phyloP scores from a whole-genome alignment of 768 basidiomycete genomes.

The Suillus cothurnatus region DNA sequence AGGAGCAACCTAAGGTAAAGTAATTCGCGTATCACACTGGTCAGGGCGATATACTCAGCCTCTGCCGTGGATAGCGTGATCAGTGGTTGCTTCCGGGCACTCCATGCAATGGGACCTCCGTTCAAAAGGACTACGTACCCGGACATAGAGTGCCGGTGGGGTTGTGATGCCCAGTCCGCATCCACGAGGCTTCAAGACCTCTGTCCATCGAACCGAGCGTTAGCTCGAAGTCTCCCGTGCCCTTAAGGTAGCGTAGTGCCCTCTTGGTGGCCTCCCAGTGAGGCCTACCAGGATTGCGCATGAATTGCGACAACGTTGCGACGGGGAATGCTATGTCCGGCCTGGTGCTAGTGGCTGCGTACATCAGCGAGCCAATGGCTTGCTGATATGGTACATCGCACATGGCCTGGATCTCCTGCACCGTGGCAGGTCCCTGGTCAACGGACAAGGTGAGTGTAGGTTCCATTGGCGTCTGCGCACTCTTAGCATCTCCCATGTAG shows the following conservation, averaged over 20 bases:
- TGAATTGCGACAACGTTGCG: constrained; percentile 21
- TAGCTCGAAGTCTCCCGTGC: neutral
- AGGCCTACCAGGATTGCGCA: constrained; percentile 18
- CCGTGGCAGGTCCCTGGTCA: constrained; percentile 5
- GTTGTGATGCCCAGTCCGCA: constrained; percentile 27
- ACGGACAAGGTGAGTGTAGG: constrained; percentile 6
- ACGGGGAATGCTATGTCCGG: constrained; percentile 30
- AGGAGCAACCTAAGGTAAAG: constrained; percentile 20
- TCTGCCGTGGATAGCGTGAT: constrained; percentile 28
- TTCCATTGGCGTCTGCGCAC: constrained; percentile 22
- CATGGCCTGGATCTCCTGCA: neutral
- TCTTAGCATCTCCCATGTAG: constrained; percentile 22
- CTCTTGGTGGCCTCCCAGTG: constrained; percentile 28
- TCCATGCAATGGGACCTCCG: constrained; percentile 8
- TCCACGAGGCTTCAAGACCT: constrained; percentile 18
- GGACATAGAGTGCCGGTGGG: constrained; percentile 26
- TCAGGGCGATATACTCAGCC: constrained; percentile 29
- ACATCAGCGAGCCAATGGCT: constrained; percentile 17
- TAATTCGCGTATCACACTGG: neutral
- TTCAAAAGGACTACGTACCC: constrained; percentile 26
- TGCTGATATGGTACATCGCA: constrained; percentile 10
- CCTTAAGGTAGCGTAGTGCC: constrained; percentile 17
- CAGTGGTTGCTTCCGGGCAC: constrained; percentile 24
- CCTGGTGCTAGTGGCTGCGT: constrained; percentile 12
- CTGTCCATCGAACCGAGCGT: neutral